phyloP scores from a whole-genome alignment of 441 rosid genomes.

The Populus hybrid region DNA sequence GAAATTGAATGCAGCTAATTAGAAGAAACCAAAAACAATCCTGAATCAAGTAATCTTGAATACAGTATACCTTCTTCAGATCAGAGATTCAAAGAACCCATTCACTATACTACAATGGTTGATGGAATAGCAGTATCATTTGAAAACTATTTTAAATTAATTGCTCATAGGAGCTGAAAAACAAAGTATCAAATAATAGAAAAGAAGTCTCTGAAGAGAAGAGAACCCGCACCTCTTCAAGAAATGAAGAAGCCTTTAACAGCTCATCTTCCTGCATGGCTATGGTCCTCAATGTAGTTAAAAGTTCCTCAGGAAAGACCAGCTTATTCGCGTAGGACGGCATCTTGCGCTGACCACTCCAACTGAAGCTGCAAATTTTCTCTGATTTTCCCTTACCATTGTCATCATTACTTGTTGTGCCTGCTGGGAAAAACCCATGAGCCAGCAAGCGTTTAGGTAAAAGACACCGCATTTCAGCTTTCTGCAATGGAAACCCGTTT shows the following conservation, averaged over 20 bases:
- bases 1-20: too few relatives aligned
- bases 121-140: not conserved
- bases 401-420: conserved; percentile 33
- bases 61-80: not conserved
- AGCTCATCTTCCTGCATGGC: conserved; percentile 76
- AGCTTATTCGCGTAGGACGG: conserved; percentile 74
- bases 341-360: conserved; percentile 82
- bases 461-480: conserved; percentile 80
- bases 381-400: conserved; percentile 23
- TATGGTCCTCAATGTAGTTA: conserved; percentile 77
- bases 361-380: conserved; percentile 56
- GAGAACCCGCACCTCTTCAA: conserved; percentile 61
- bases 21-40: too few relatives aligned
- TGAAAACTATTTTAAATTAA: not conserved
- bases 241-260: conserved; percentile 61
- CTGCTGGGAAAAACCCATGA: conserved; percentile 56
- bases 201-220: not conserved
- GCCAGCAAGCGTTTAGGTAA: conserved; percentile 63
- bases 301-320: conserved; percentile 76
- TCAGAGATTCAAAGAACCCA: not conserved
- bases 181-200: not conserved
- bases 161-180: too few relatives aligned
- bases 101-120: not conserved
- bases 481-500: conserved; percentile 41
- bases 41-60: too few relatives aligned